Base-by-base conservation (phyloP, 2,329 filamentous ascomycete genomes). In the Neofusicoccum laricinum region DNA sequence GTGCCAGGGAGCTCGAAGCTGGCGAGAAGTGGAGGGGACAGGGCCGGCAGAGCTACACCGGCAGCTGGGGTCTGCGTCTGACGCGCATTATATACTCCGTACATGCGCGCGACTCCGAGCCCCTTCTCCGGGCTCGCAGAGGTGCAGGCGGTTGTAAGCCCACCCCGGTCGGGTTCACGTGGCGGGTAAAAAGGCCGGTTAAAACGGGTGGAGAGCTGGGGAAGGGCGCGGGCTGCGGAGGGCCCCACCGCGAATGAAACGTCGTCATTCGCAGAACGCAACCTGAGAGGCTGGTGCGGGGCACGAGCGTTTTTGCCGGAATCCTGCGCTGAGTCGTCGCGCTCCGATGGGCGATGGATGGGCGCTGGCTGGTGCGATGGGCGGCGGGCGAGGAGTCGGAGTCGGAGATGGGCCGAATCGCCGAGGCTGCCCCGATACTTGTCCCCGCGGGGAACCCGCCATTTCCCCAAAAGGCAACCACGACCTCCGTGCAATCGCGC, bases 31-130 rank as follows among this genome's bases (percentile, higher is more conserved):
- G 41, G 14, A 38, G 43, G 25, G 32, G 43, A 58, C 7, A 38
- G n/a, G n/a, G 11, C 38, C 58, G 58, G 58, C 58, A 50, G 41
- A 61, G 36, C 45, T 43, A 41, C 19, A 17, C 36, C 59, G 45
- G 45, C 59, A 21, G 45, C 38, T 61, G 17, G 38, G 30, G 30
- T 34, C 10, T 51, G 38, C 21, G 59, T 46, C 59, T 62, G 45
- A 50, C 55, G 12, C 21, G 55, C 40, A 59, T 36, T 59, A 45
- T 59, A 59, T 59, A n/a, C n/a, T n/a, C n/a, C n/a, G n/a, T n/a
- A 59, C 41, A 59, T 59, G 55, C 10, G 25, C 30, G 30, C 55
- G 30, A 15, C 12, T 46, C 55, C 40, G 55, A 46, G 10, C 40
- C 55, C 40, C 40, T 36, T 59, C 41, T 36, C 41, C 41, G 41